Percentiles rank a stretch among this genome's conserved stretches.
Conservation (phyloP, 495 filamentous ascomycete genomes). For the Ascodesmis nigricans region DNA sequence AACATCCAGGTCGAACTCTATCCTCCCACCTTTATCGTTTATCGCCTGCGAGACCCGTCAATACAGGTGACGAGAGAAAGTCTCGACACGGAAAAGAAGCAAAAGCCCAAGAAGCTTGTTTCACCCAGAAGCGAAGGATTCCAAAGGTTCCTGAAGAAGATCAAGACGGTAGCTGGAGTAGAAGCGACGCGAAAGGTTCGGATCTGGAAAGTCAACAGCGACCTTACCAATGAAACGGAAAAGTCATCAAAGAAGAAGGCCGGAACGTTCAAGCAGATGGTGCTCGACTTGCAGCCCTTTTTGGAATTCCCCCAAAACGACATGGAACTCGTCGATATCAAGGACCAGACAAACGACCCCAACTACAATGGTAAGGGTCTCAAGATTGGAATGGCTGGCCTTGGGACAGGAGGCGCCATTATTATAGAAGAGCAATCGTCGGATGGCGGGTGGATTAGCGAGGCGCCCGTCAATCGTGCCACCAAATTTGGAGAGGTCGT, state of each 20-base stretch:
- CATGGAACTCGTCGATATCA: constrained; percentile 42
- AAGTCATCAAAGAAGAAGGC: constrained; percentile 17
- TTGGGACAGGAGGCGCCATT: constrained; percentile 44
- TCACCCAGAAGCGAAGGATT: constrained; percentile 45
- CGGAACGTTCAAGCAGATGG: constrained; percentile 38
- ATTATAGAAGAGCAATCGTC: constrained; percentile 58
- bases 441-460: constrained; percentile 41
- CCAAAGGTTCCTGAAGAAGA: constrained; percentile 48
- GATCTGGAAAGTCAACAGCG: constrained; percentile 36
- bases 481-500: constrained; percentile 17
- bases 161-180: constrained; percentile 43
- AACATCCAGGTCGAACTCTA: constrained; percentile 57
- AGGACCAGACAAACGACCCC: constrained; percentile 48
- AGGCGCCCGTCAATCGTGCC: constrained; percentile 25
- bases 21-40: constrained; percentile 68
- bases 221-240: constrained; percentile 6
- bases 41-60: constrained; percentile 44
- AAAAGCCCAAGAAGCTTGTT: constrained; percentile 37
- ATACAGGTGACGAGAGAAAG: constrained; percentile 35
- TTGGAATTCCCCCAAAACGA: constrained; percentile 41
- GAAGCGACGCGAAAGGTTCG: constrained; percentile 49
- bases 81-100: constrained; percentile 33
- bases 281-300: constrained; percentile 54
- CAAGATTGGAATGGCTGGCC: constrained; percentile 37
- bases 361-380: constrained; percentile 62